These are phyloP conservation scores for Zymoseptoria crescenta DNA, from an alignment of 2,329 filamentous ascomycete genomes.

Conservation along the genomic window DNA sequence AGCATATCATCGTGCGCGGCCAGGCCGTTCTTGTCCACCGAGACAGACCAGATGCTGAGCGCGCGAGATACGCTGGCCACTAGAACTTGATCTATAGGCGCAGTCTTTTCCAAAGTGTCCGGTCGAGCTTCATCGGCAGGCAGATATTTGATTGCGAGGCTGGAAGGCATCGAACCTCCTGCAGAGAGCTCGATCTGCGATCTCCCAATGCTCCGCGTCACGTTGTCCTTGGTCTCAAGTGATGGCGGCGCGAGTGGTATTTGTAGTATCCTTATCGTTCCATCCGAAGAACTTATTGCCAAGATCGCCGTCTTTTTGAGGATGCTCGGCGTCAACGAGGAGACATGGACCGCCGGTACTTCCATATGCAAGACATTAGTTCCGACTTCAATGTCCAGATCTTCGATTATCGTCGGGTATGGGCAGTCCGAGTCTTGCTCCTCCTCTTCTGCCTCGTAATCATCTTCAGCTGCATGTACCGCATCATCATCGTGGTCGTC, in stretches of 20 bases:
- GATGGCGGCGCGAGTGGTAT: conserved; percentile 47
- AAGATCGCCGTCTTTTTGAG: conserved; percentile 39
- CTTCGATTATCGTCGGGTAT: conserved; percentile 47
- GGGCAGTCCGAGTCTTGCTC: conserved; percentile 51
- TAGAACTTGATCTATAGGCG: conserved; percentile 11
- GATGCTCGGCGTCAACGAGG: conserved; percentile 8
- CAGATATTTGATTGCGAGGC: conserved; percentile 14
- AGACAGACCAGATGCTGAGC: conserved; percentile 19
- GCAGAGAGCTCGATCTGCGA: conserved; percentile 6
- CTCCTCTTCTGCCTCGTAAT: conserved; percentile 49
- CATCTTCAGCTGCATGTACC: conserved; percentile 23
- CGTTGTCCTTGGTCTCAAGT: conserved; percentile 16
- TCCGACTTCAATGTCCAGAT: conserved; percentile 48
- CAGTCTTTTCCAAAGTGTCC: conserved; percentile 2
- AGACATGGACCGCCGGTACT: conserved; percentile 35
- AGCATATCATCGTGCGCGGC: conserved; percentile 7
- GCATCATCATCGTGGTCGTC: conserved; percentile 50
- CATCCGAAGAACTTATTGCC: conserved; percentile 49
- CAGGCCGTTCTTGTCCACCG: conserved; percentile 16
- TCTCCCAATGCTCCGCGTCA: conserved; percentile 6
- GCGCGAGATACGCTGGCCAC: conserved; percentile 12
- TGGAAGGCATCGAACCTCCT: conserved; percentile 3
- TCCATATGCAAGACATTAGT: conserved; percentile 48
- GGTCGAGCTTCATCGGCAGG: conserved; percentile 7
- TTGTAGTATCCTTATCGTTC: conserved; percentile 47